These are phyloP conservation scores for Malania oleifera DNA, from an alignment of 164 flowering plant species.

Conservation along the genomic window DNA sequence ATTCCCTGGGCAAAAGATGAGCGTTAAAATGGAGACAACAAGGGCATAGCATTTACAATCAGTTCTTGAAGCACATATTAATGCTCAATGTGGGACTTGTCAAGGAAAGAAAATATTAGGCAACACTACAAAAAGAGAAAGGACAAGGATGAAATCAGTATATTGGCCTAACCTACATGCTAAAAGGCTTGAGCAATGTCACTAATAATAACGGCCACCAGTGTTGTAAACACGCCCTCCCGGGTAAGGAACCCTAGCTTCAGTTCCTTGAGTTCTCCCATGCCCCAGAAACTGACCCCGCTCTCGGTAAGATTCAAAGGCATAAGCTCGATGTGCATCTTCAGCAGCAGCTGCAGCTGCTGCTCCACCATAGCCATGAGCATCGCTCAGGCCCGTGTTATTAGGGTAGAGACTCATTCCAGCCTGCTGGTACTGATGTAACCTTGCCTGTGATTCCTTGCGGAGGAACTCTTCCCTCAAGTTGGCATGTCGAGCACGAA, in stretches of 20 bases:
- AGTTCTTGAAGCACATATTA: no score
- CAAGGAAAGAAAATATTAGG: no score
- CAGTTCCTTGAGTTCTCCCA: not conserved
- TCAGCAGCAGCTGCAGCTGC: not conserved
- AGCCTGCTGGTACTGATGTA: slow-evolving; percentile 1
- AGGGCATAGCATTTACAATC: no score
- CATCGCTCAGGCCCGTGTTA: not conserved
- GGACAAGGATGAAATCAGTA: no score
- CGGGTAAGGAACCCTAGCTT: not conserved
- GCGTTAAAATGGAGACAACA: no score
- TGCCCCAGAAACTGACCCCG: not conserved
- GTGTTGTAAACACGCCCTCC: not conserved
- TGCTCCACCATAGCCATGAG: not conserved
- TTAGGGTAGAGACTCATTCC: not conserved
- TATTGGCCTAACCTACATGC: no score
- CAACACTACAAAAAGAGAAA: no score
- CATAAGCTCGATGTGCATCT: not conserved
- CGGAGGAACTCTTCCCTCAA: not conserved
- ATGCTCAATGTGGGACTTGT: no score
- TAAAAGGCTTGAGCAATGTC: no score
- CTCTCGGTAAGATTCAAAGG: not conserved
- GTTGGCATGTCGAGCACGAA: not conserved
- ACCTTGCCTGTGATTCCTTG: slow-evolving; percentile 2
- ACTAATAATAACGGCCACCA: not conserved
- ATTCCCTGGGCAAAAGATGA: no score